Conservation (phyloP, 78 protist genomes). For the Guillardia theta region DNA sequence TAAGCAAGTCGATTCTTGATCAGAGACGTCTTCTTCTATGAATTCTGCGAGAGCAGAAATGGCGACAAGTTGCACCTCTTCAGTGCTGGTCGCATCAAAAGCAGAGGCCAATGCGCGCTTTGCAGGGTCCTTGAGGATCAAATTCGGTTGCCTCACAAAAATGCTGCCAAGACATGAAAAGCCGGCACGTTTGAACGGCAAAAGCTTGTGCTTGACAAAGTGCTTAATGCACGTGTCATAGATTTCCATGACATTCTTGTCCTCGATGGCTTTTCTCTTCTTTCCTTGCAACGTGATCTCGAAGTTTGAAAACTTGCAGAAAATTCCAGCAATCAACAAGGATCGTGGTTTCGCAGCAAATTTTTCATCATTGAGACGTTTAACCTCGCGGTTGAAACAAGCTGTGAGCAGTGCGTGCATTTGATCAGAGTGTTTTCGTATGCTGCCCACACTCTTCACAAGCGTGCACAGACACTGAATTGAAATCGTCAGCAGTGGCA, state of each 20-base stretch:
- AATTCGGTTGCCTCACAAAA: not conserved
- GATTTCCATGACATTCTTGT: not conserved
- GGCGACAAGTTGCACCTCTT: not conserved
- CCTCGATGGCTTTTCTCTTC: not conserved
- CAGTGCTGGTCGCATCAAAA: not conserved
- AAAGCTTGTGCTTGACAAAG: not conserved
- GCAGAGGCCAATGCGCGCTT: not conserved
- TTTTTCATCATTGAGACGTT: not conserved
- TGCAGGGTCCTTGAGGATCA: not conserved
- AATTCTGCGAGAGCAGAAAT: not conserved
- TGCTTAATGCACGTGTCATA: not conserved
- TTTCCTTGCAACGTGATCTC: not conserved
- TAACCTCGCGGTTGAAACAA: not conserved
- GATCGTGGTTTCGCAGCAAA: not conserved
- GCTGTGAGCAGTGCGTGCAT: not conserved
- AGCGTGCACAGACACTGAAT: not conserved
- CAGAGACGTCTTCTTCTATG: not conserved
- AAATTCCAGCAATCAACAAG: not conserved
- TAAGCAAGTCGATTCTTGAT: not conserved
- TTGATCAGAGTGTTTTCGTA: not conserved
- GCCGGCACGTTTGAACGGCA: not conserved
- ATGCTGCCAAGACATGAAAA: not conserved
- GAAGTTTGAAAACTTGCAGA: not conserved
- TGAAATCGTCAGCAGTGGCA: not conserved
- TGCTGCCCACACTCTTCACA: not conserved